Evolutionary conservation across 169 alveolate species (phyloP), one percentile per base, ranked within the genome.

Genomic region (Miamiensis avidus): DNA sequence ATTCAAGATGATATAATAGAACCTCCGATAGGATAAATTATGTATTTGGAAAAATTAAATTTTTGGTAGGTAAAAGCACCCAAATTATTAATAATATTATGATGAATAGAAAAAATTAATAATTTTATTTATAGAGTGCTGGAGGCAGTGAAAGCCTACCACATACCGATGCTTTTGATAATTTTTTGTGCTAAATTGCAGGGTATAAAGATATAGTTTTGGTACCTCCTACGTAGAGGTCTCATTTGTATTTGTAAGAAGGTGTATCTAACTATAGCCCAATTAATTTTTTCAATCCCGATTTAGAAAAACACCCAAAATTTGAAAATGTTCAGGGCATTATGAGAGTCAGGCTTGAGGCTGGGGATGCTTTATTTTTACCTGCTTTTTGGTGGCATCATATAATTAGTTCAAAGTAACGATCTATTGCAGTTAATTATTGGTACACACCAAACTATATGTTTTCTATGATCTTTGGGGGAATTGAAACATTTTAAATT

Each of bases 311-410:
- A 27, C 34, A 29, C 64, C 82, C 82, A 25, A 32, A 32, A 1
- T 77, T 77, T 77, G 16, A 64, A 29, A 25, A n/a, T 25, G 72
- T 77, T 25, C 31, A 77, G 33, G 82, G 82, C 4, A 77, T 32
- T 32, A 77, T 77, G 82, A 77, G 25, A 27, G 74, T 77, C 26
- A 30, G 26, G 33, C 28, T 77, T 16, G 64, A 77, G 11, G 74
- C 82, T 27, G 82, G 82, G 0, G 82, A 77, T 77, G 29, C 31
- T 77, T 32, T 77, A 0, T 77, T 20, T 33, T 32, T 77, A 0
- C 82, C 82, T 25, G 73, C 82, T 33, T 77, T 31, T 77, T 77
- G 82, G 82, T 77, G 82, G 82, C 82, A 77, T 33, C 82, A 77
- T 34, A 69, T 77, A 32, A 77, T 33, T 27, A 33, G 74, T 77